These are phyloP conservation scores for Amanita muscaria DNA, from an alignment of 768 basidiomycete species.

Conservation along the genomic window DNA sequence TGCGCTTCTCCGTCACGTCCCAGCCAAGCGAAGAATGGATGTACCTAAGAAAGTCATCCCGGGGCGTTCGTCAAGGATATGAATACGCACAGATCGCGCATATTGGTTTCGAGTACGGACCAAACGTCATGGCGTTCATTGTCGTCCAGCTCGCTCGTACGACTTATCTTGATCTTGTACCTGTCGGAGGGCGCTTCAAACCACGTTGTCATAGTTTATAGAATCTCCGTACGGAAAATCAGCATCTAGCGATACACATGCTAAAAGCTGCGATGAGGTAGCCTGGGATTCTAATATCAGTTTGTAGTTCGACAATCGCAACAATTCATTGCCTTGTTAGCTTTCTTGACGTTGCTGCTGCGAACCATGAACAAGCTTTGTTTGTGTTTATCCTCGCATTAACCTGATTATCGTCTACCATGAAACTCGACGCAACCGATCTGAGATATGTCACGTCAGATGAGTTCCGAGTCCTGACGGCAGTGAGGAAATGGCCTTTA, in stretches of 20 bases:
- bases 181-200: not conserved
- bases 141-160: not conserved
- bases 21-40: conserved; percentile 55
- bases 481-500: conserved; percentile 36
- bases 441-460: conserved; percentile 86
- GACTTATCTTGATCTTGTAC: not conserved
- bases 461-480: conserved; percentile 94
- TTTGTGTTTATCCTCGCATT: not conserved
- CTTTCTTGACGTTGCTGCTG: conserved; percentile 3
- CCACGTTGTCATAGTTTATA: not conserved
- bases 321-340: not conserved
- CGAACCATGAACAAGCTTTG: not conserved
- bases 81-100: conserved; percentile 36
- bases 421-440: conserved; percentile 95
- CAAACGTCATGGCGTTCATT: conserved; percentile 40
- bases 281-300: not conserved
- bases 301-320: not conserved
- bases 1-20: conserved; percentile 44
- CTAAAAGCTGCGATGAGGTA: conserved; percentile 1
- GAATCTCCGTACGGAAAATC: not conserved
- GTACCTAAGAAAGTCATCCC: conserved; percentile 31
- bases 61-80: not conserved
- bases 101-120: conserved; percentile 47
- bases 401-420: conserved; percentile 19
- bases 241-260: not conserved